phyloP scores from a whole-genome alignment of 441 rosid genomes.

The Capsella rubella region DNA sequence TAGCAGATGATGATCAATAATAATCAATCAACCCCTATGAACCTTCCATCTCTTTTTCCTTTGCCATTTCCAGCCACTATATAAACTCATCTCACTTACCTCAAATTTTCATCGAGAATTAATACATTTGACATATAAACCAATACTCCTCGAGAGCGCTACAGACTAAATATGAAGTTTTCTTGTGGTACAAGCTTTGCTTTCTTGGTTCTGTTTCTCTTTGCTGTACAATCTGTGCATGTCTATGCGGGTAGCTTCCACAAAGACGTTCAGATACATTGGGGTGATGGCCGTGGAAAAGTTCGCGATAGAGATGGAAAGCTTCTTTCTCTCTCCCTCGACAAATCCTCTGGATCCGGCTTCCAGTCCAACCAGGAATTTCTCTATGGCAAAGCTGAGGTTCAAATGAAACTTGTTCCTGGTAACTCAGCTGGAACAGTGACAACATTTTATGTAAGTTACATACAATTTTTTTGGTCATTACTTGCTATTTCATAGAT shows the following conservation, averaged over 20 bases:
- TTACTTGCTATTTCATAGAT: neutral
- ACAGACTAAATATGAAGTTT: neutral
- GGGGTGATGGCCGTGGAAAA: constrained; percentile 56
- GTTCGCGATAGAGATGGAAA: constrained; percentile 48
- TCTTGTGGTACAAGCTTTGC: constrained; percentile 10
- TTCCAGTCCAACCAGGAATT: constrained; percentile 58
- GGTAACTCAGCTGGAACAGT: constrained; percentile 75
- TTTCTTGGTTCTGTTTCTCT: constrained; percentile 23
- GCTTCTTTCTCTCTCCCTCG: constrained; percentile 54
- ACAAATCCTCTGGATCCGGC: constrained; percentile 64
- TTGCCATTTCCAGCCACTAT: constrained; percentile 14
- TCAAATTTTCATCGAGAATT: constrained; percentile 11
- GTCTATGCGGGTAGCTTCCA: constrained; percentile 47
- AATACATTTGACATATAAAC: constrained; percentile 1
- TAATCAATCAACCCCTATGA: neutral
- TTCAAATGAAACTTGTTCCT: constrained; percentile 66
- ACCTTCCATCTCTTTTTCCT: neutral
- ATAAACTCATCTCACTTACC: neutral
- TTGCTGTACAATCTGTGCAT: constrained; percentile 6
- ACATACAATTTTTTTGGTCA: neutral
- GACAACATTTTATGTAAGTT: constrained; percentile 65
- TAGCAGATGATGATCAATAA: neutral
- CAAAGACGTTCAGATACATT: constrained; percentile 49
- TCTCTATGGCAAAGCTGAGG: constrained; percentile 57
- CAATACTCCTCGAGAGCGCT: neutral